A percentile compares a stretch with the other conserved stretches of the same genome.
Evolutionary conservation across 208 protist genomes (phyloP).

Genomic region (Leishmania braziliensis): DNA sequence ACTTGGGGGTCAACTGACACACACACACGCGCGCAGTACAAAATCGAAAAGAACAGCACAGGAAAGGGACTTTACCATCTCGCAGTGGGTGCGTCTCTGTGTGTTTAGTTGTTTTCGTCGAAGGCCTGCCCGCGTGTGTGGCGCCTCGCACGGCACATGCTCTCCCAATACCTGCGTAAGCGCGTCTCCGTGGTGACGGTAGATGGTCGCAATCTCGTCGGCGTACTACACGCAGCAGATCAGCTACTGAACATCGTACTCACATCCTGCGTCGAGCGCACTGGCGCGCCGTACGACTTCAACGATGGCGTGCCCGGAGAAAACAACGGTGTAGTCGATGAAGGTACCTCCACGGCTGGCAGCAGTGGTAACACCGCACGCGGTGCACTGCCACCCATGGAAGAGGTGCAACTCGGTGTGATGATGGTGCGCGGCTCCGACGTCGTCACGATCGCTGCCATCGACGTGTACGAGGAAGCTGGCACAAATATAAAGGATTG

Average conservation of each 20-base stretch:
- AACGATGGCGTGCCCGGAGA: slow-evolving; percentile 14
- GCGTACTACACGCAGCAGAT: slow-evolving; percentile 77
- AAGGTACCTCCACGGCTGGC: not conserved
- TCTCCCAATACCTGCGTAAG: slow-evolving; percentile 65
- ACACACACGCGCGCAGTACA: not conserved
- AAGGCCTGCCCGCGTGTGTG: not conserved
- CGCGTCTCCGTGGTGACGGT: slow-evolving; percentile 80
- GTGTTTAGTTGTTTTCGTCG: not conserved
- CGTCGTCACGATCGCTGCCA: slow-evolving; percentile 63
- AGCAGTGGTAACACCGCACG: not conserved
- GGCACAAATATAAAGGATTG: slow-evolving; percentile 43
- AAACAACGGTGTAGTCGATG: slow-evolving; percentile 3
- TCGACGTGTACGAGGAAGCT: slow-evolving; percentile 84
- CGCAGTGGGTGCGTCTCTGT: not conserved
- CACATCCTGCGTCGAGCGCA: slow-evolving; percentile 65
- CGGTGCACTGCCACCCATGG: slow-evolving; percentile 19
- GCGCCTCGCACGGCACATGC: slow-evolving; percentile 38
- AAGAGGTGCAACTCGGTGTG: slow-evolving; percentile 63
- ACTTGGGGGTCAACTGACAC: not conserved
- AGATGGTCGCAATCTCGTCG: slow-evolving; percentile 79
- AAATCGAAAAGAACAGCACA: not conserved
- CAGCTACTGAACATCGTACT: slow-evolving; percentile 86
- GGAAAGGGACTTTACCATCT: not conserved
- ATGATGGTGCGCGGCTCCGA: slow-evolving; percentile 77
- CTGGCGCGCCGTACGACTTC: slow-evolving; percentile 45